A percentile compares a stretch with the other conserved stretches of the same genome.
phyloP scores from a whole-genome alignment of 495 filamentous ascomycete species.

The Hypoxylon subgilvum region DNA sequence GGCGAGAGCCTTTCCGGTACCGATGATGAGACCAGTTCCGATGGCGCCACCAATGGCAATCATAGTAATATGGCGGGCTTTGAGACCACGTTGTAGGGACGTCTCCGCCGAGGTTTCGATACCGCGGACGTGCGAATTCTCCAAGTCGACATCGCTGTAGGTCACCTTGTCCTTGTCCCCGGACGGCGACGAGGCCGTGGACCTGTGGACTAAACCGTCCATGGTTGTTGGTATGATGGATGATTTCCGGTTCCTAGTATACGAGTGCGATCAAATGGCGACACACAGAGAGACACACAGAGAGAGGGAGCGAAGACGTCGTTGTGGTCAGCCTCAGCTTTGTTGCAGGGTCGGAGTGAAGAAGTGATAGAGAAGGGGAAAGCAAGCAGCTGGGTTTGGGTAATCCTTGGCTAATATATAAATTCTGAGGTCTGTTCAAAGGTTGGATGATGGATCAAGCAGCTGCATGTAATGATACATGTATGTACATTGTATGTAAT shows the following conservation, averaged over 20 bases:
- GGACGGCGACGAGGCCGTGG: constrained; percentile 30
- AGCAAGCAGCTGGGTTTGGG: constrained; percentile 7
- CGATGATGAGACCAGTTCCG: constrained; percentile 66
- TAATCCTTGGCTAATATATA: constrained; percentile 31
- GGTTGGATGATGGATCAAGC: not conserved
- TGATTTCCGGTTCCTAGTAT: not conserved
- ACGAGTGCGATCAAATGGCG: constrained; percentile 10
- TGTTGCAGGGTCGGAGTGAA: constrained; percentile 22
- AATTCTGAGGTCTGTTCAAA: not conserved
- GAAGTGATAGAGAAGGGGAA: not conserved
- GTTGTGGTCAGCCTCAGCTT: constrained; percentile 10
- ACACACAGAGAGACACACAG: too few relatives aligned
- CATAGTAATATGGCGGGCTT: constrained; percentile 74
- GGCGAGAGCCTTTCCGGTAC: constrained; percentile 67
- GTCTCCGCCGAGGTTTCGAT: constrained; percentile 45
- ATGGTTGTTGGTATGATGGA: constrained; percentile 7
- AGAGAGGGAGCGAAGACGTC: too few relatives aligned
- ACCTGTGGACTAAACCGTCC: constrained; percentile 29
- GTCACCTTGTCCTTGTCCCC: constrained; percentile 30
- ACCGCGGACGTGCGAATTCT: constrained; percentile 38
- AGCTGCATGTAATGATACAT: constrained; percentile 21
- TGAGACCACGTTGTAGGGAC: constrained; percentile 65
- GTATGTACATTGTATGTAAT: too few relatives aligned
- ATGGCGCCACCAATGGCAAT: constrained; percentile 89
- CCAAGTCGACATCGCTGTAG: constrained; percentile 19